Percentiles rank a stretch among this genome's conserved stretches.
phyloP scores from a whole-genome alignment of 768 basidiomycete genomes.

The Phanerochaete carnosa region DNA sequence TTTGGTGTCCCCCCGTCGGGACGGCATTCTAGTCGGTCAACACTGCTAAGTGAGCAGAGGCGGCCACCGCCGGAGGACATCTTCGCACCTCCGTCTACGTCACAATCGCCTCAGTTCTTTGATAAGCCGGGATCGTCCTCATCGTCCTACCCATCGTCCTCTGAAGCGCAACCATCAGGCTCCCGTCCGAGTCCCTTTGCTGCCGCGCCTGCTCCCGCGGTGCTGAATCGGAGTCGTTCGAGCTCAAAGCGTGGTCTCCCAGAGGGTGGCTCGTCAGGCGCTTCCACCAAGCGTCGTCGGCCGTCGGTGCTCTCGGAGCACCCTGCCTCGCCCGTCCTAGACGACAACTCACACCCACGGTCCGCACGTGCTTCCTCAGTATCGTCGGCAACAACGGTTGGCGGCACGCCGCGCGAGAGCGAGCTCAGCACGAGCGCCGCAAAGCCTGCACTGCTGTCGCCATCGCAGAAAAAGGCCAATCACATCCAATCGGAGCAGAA shows the following conservation, averaged over 20 bases:
- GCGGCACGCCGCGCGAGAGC: constrained; percentile 5
- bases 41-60: not conserved
- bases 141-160: not conserved
- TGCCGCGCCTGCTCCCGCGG: constrained; percentile 6
- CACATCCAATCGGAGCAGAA: constrained; percentile 96
- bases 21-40: not conserved
- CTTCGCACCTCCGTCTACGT: not conserved
- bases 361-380: constrained; percentile 1
- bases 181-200: not conserved
- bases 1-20: constrained; percentile 8
- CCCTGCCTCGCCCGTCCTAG: constrained; percentile 6
- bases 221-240: not conserved
- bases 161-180: not conserved
- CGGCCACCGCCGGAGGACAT: constrained; percentile 1
- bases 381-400: not conserved
- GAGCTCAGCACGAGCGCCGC: constrained; percentile 13
- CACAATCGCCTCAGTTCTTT: not conserved
- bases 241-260: constrained; percentile 10
- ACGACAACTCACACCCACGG: constrained; percentile 9
- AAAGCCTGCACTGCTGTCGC: constrained; percentile 55
- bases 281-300: constrained; percentile 8
- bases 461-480: constrained; percentile 88
- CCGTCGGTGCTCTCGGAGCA: constrained; percentile 8
- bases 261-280: constrained; percentile 9
- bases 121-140: not conserved